Base-by-base conservation (phyloP, 1,139 yeast genomes). In the Geotrichum carabidarum region DNA sequence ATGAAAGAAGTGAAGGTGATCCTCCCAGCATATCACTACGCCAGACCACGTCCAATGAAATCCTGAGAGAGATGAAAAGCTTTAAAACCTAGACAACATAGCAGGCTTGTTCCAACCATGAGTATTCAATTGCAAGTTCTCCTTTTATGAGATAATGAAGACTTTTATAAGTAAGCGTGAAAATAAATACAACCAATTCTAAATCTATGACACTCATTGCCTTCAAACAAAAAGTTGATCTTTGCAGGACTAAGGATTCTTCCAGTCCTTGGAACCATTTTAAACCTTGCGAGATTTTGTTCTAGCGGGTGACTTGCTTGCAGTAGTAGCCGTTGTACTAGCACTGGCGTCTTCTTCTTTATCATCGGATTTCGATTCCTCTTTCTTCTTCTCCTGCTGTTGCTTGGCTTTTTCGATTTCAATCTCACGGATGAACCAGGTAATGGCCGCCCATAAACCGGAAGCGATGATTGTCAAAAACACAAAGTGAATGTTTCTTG, bases 351-450 rank as follows among this genome's bases (percentile, higher is more conserved):
- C 30, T 27, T 50, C 35, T 34, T 32, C 18, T 9, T 45, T 45
- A 17, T 35, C 30, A 8, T 47, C 30, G n/a, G 30, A 34, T 15
- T 43, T 42, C 37, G 30, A 34, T 15, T 43, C 44, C 37, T 46
- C 55, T 31, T 44, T 53, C 46, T 45, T 50, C 46, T 54, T 53
- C 57, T 36, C 58, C 59, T 18, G 54, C 55, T 50, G 56, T 50
- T 38, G 59, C 61, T 43, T 60, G 66, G 57, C 59, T 68, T 83
- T 79, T 51, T 76, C 80, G 53, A 69, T 69, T 45, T 81, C 78
- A 58, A 90, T 71, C 69, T 93, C 98, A 15, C 69, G 68, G 22
- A 93, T 79, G 66, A 93, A 93, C 99, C 99, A 93, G 6, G 90
- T 79, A 54, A 91, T 84, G 0, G 89, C 77, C 0, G 76, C 85